phyloP scores from a whole-genome alignment of 495 filamentous ascomycete species.

The Tirmania nivea region DNA sequence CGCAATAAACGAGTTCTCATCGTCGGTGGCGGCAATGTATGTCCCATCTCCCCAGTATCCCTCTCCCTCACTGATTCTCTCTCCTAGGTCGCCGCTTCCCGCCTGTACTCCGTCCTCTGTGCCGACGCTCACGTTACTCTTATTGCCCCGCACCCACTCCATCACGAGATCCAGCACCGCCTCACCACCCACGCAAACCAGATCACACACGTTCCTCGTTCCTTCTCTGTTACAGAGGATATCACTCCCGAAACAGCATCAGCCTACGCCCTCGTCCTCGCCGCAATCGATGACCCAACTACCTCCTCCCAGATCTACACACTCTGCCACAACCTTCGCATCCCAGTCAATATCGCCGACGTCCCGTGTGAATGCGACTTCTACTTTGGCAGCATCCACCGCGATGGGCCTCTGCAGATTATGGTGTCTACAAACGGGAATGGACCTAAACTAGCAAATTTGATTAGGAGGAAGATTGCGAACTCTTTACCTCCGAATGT shows the following conservation, averaged over 20 bases:
- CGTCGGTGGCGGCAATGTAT: conserved; percentile 80
- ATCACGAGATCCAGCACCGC: conserved; percentile 68
- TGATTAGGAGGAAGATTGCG: conserved; percentile 68
- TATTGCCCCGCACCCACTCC: conserved; percentile 59
- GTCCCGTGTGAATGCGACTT: conserved; percentile 95
- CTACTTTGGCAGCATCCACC: conserved; percentile 87
- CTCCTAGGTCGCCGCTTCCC: conserved; percentile 72
- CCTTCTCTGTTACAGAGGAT: conserved; percentile 62
- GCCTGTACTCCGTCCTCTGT: conserved; percentile 78
- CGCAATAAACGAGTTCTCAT: conserved; percentile 65
- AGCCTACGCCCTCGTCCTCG: conserved; percentile 62
- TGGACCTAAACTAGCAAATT: conserved; percentile 73
- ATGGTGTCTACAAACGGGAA: conserved; percentile 99
- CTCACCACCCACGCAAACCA: conserved; percentile 34
- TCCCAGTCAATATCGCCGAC: conserved; percentile 89
- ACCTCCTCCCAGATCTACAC: conserved; percentile 77
- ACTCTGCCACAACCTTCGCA: conserved; percentile 61
- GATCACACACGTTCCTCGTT: conserved; percentile 55
- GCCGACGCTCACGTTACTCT: conserved; percentile 82
- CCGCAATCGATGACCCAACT: conserved; percentile 76
- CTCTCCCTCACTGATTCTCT: conserved; percentile 5
- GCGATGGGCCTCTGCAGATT: conserved; percentile 85
- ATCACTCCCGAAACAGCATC: conserved; percentile 26
- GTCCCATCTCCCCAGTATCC: not conserved
- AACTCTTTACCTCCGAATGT: conserved; percentile 48